A percentile compares a stretch with the other conserved stretches of the same genome.
These are phyloP conservation scores for Odonthalia washingtoniensis DNA, from an alignment of 31 red algal genomes.

Conservation along the genomic window DNA sequence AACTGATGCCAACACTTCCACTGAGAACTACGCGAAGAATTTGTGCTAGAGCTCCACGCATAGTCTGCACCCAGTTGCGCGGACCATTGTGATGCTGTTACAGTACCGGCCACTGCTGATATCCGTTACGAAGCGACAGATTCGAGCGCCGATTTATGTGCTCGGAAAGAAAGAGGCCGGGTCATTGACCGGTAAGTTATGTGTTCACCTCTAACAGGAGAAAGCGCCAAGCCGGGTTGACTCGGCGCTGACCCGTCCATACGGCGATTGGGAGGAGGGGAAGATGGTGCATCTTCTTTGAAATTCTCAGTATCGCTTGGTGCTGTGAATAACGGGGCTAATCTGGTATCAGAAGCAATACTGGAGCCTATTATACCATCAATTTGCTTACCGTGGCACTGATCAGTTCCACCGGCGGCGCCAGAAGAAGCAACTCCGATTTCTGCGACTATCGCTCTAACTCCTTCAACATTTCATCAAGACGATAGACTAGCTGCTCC, in stretches of 20 bases:
- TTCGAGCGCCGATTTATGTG: too few species aligned
- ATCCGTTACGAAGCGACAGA: too few species aligned
- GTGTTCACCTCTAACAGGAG: constrained; percentile 35
- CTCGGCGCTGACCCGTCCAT: neutral
- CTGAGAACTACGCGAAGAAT: too few species aligned
- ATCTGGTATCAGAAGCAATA: constrained; percentile 1
- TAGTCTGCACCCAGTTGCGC: too few species aligned
- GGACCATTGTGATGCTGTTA: too few species aligned
- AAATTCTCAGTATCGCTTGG: neutral
- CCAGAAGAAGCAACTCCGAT: neutral
- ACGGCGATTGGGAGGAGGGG: neutral
- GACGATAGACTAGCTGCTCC: constrained; percentile 13
- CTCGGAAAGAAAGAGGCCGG: too few species aligned
- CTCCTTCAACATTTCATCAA: neutral
- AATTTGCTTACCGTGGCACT: neutral
- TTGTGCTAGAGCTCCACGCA: too few species aligned
- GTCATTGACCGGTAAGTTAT: too few species aligned
- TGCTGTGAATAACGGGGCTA: constrained; percentile 14
- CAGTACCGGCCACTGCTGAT: too few species aligned
- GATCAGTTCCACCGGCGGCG: constrained; percentile 34
- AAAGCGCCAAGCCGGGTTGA: constrained; percentile 7
- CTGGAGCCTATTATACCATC: neutral
- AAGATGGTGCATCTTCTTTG: neutral
- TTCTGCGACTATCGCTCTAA: neutral
- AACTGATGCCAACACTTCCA: too few species aligned